Conservation (phyloP, 371 early-diverging fungal genomes). For the Syncephalastrum sp. region DNA sequence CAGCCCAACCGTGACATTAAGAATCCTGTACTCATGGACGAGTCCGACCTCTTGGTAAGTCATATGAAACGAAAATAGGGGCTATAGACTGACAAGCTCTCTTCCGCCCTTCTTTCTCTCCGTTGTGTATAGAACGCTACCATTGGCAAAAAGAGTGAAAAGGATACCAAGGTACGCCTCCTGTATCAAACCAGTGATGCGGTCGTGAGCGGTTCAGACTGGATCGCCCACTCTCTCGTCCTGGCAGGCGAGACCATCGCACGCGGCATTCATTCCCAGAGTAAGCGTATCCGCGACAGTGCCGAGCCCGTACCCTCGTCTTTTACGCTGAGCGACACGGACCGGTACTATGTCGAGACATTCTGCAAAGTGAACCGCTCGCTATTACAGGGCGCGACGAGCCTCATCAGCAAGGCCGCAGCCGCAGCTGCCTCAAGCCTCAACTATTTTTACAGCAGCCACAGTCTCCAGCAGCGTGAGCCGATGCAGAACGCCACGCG, state of each 20-base stretch:
- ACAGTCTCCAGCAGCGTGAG: constrained; percentile 15
- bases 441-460: constrained; percentile 15
- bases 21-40: constrained; percentile 13
- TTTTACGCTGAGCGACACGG: constrained; percentile 19
- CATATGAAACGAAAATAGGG: too few species aligned
- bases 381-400: constrained; percentile 20
- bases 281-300: neutral
- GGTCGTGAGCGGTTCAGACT: constrained; percentile 35
- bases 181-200: constrained; percentile 34
- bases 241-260: constrained; percentile 33
- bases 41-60: neutral
- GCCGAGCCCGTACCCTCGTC: too few species aligned
- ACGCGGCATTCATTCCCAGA: constrained; percentile 14
- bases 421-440: constrained; percentile 20
- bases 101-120: neutral
- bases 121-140: too few species aligned
- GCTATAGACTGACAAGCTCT: neutral
- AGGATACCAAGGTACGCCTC: constrained; percentile 18
- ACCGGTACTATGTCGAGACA: constrained; percentile 25
- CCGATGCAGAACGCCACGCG: constrained; percentile 25
- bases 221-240: constrained; percentile 33
- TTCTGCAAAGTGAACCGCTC: constrained; percentile 29
- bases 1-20: neutral
- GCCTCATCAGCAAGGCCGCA: constrained; percentile 25
- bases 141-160: neutral